These are phyloP conservation scores for Fagus sylvatica DNA, from an alignment of 306 rosid genomes.

Conservation along the genomic window DNA sequence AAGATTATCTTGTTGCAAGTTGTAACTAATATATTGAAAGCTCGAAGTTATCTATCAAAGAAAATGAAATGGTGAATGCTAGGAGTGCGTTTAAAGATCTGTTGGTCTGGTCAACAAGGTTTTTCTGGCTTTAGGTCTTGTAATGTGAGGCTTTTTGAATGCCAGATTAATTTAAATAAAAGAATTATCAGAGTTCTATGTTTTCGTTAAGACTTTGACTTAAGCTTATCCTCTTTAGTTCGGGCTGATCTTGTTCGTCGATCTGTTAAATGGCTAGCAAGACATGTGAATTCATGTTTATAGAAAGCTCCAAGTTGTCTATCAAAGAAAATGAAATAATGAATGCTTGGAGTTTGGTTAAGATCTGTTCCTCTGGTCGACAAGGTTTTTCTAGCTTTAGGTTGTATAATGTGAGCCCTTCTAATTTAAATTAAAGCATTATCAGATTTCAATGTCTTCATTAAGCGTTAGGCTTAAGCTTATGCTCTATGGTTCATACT, in stretches of 20 bases:
- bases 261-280: not conserved
- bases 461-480: not conserved
- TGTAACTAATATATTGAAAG: not conserved
- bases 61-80: not conserved
- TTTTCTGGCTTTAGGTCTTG: not conserved
- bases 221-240: not conserved
- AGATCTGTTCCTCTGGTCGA: slow-evolving; percentile 1
- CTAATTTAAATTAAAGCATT: not conserved
- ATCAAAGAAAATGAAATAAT: not conserved
- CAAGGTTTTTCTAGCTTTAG: not conserved
- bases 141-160: not conserved
- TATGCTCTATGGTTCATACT: not conserved
- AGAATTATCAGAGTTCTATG: not conserved
- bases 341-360: not conserved
- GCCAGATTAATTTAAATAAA: not conserved
- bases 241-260: not conserved
- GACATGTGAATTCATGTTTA: no score
- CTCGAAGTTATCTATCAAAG: not conserved
- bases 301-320: no score
- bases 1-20: not conserved
- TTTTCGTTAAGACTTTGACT: not conserved
- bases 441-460: not conserved
- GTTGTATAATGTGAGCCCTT: not conserved
- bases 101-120: not conserved
- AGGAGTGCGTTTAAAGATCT: not conserved